Base-by-base conservation (phyloP, 495 filamentous ascomycete genomes). In the Aspergillus taichungensis region DNA sequence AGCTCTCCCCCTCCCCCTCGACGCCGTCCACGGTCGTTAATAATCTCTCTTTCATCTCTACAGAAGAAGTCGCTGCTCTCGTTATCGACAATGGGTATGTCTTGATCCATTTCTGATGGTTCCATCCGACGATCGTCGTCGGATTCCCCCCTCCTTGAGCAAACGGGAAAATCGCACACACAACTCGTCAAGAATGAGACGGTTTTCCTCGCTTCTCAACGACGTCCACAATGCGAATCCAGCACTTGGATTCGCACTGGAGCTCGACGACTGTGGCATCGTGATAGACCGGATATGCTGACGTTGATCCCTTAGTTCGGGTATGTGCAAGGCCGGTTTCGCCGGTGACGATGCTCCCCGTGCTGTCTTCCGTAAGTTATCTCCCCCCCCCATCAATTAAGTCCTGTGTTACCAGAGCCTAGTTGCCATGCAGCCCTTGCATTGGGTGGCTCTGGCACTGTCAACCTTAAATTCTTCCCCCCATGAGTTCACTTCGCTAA, bases 311-410 rank as follows among this genome's bases (percentile, higher is more conserved):
- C 62, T 27, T 69, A 98, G 92, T 80, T 98, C 92, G 72, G 92
- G 92, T 83, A 98, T 98, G 92, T 98, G 92, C 77, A 98, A 98
- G 80, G 92, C 92, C 85, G 92, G 92, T 88, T 98, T 98, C 76
- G 92, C 92, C 77, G 92, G 92, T 90, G 92, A 98, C 68, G 92
- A 98, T 89, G 92, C 92, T 74, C 92, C 92, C 60, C 82, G 92
- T 77, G 92, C 92, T 73, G 92, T 98, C 65, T 98, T 98, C 83
- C 92, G 92, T 98, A 87, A 95, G 92, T 96, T 50, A 55, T 53
- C 53, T 56, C 60, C 59, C 54, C 55, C 54, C n/a, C n/a, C n/a
- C n/a, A n/a, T n/a, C n/a, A n/a, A 42, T 43, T 40, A 34, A 40
- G 42, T 29, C 24, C 36, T 44, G 29, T 14, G 50, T 38, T 52